Base-by-base conservation (phyloP, 768 basidiomycete genomes). In the Pisolithus albus region DNA sequence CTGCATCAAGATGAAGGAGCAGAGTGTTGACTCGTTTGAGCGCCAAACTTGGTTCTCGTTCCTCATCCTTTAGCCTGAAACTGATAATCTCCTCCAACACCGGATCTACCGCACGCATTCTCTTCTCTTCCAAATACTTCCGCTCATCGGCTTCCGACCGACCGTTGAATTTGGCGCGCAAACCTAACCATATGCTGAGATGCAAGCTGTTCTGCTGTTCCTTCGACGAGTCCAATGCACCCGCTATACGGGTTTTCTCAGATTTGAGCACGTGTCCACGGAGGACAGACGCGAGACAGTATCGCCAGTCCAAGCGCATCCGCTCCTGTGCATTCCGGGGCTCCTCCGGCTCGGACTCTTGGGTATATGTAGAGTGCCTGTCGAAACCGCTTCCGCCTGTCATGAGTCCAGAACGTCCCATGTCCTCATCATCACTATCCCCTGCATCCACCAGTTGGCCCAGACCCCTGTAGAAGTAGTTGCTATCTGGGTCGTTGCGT, bases 301-400 rank as follows among this genome's bases (percentile, higher is more conserved):
- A 86, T 68, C 94, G 92, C 96, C 96, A 98, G 68, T 96, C 93
- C 45, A 94, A 68, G 24, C 94, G 77, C 60, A 92, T 88, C 55
- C 80, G 77, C 62, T 92, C 87, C 60, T 88, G 82, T 49, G 76
- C 73, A 2, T 87, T 84, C 39, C 81, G 79, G 23, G 86, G 83
- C 52, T 83, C 77, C 47, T 79, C 76, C 44, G 78, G 74, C 57
- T 87, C 84, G 5, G 80, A 71, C 59, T 88, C 85, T 30, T 80
- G 70, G 51, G 77, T 68, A 36, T 80, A 69, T 6, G 76, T 68
- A 16, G 80, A 77, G 45, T 78, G 67, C 13, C 76, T 74, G 57
- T 84, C 80, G 52, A 74, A 71, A 15, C 66, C 69, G 47, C 80
- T 79, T 46, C 70, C 70, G 21, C 68, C 72, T 26, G 68, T 60